Base-by-base conservation (phyloP, 495 filamentous ascomycete genomes). In the Wilcoxina mikolae region DNA sequence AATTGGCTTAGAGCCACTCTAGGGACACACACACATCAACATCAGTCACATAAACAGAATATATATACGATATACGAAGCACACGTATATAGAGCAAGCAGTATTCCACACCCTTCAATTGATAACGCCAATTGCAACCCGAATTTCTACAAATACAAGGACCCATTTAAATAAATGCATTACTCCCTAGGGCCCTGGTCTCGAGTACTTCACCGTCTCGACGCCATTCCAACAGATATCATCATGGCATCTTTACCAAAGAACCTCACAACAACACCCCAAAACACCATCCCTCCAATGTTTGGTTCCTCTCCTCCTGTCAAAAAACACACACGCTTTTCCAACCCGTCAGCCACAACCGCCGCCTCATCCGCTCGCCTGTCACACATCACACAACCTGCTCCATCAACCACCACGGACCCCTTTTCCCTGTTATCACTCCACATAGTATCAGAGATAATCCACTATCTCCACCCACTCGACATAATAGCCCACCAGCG, bases 401-500 rank as follows among this genome's bases (percentile, higher is more conserved):
- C 7, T 11, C 45, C 45, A 28, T 26, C 45, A 20, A 26, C 23
- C 20, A 26, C 45, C 20, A 25, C 20, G 5, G 60, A 62, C 47
- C 60, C 60, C 5, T 51, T 62, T 33, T 26, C 29, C 20, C 29
- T 39, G 9, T 52, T 62, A n/a, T 46, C 54, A 20, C 48, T 58
- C 33, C 53, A 62, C 24, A 54, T 62, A 18, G 54, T 62, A 28
- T 59, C 60, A 44, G 46, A 54, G 26, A 58, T 62, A 23, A 46
- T 62, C 31, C 55, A 58, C 51, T 31, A 62, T 27, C 33, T 61
- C 17, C 42, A 54, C 15, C 60, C 60, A 3, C 56, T 61, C 54
- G 60, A 62, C 26, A 48, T 62, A 28, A 51, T 62, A 39, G 42
- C 49, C 28, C 59, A 63, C 18, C 60, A 61, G 38, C 38, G 60